Evolutionary conservation across 805 yeast genomes (phyloP), one percentile per base, ranked within the genome.

Genomic region (Yarrowia sp.): DNA sequence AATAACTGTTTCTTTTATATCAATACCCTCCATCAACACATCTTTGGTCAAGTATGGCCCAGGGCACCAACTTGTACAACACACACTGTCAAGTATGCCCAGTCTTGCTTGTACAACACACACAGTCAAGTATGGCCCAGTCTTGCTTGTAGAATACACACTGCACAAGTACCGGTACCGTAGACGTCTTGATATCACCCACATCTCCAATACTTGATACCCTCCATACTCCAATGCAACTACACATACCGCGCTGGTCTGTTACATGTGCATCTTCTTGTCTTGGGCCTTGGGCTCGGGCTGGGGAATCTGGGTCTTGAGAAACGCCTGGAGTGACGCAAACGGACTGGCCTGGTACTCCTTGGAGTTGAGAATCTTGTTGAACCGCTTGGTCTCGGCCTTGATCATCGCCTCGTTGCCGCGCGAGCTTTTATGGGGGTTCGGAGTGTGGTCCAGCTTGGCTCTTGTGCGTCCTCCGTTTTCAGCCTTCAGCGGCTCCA

Each of bases 311-410:
- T 66, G 65, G 39, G 65, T 60, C 32, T 67, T 65, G 16, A 68
- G 60, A n/a, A 62, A 62, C 8, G 24, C 36, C 42, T 63, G 64
- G 16, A 69, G 59, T 10, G 70, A 49, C 13, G 62, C 69, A 62
- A 69, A 66, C 14, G 71, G 71, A 21, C 64, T 63, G 36, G 65
- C 44, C 21, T 64, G 61, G 62, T 67, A 69, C 53, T 63, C 56
- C 21, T 59, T 31, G 25, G 66, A 64, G 14, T 59, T 61, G 16
- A 65, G 39, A 21, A 68, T 67, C 33, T 51, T 47, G 53, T 65
- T 65, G 63, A 69, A 69, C 41, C 66, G 44, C 13, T 47, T 41
- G 13, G 64, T 67, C 47, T 69, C 72, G 12, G 63, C 51, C 29
- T 64, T 64, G 25, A 68, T 53, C 14, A 69, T 66, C 16, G 64